These are phyloP conservation scores for Colletotrichum filicis DNA, from an alignment of 2,329 filamentous ascomycete genomes.

Conservation along the genomic window DNA sequence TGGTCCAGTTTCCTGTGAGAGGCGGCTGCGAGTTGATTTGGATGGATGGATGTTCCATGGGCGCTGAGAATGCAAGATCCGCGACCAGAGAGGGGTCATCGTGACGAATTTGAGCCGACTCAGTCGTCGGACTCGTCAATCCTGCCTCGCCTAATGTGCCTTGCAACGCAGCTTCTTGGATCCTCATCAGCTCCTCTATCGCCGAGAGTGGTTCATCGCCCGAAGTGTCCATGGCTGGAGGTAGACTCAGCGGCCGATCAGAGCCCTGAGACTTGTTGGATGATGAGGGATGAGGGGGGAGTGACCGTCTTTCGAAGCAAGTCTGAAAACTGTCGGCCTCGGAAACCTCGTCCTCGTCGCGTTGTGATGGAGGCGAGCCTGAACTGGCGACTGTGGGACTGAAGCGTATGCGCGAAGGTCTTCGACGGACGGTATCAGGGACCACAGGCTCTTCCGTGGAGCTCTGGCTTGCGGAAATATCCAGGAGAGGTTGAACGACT, in stretches of 20 bases:
- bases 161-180: slow-evolving; percentile 24
- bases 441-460: slow-evolving; percentile 18
- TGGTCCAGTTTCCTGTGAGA: slow-evolving; percentile 3
- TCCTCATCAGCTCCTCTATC: slow-evolving; percentile 26
- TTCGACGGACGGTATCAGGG: slow-evolving; percentile 35
- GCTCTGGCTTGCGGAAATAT: slow-evolving; percentile 23
- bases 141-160: not conserved
- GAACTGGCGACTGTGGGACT: not conserved
- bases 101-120: not conserved
- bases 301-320: slow-evolving; percentile 14
- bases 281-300: not conserved
- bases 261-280: not conserved
- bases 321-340: slow-evolving; percentile 14
- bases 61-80: slow-evolving; percentile 1
- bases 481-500: slow-evolving; percentile 17
- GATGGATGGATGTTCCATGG: slow-evolving; percentile 12
- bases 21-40: slow-evolving; percentile 31
- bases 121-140: slow-evolving; percentile 4
- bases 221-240: slow-evolving; percentile 14
- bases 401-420: not conserved
- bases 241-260: not conserved
- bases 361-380: not conserved
- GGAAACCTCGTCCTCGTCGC: not conserved
- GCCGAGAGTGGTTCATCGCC: slow-evolving; percentile 28
- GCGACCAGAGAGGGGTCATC: not conserved